Evolutionary conservation across 345 rosid species (phyloP).

Genomic region (Isatis tinctoria): DNA sequence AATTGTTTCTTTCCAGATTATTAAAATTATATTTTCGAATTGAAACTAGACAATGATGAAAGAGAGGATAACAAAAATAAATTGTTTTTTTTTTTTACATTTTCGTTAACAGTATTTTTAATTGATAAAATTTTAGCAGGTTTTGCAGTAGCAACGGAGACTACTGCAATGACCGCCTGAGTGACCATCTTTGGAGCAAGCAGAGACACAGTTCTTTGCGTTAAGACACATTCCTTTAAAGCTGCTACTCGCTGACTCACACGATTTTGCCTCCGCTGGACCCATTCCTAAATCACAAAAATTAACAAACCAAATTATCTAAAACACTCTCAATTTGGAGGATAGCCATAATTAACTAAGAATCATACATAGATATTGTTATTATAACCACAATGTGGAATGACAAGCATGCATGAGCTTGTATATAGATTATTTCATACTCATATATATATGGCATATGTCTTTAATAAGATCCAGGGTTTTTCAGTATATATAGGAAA

Average conservation of each 20-base stretch:
- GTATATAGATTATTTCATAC: neutral
- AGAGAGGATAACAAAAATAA: neutral
- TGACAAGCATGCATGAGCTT: neutral
- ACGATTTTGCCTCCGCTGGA: slow-evolving; percentile 19
- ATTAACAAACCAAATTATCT: neutral
- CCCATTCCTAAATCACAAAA: slow-evolving; percentile 7
- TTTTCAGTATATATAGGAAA: neutral
- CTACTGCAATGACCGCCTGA: slow-evolving; percentile 18
- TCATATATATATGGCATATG: neutral
- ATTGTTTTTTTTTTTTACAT: neutral
- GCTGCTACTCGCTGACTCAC: slow-evolving; percentile 8
- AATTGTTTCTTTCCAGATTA: neutral
- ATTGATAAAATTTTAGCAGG: neutral
- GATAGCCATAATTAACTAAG: neutral
- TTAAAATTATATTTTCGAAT: neutral
- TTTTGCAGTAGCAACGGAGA: slow-evolving; percentile 25
- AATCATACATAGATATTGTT: neutral
- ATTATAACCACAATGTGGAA: neutral
- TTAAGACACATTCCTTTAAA: slow-evolving; percentile 26
- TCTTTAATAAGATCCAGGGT: neutral
- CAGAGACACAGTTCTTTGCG: slow-evolving; percentile 7
- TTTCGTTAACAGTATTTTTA: neutral
- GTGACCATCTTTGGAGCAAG: slow-evolving; percentile 13
- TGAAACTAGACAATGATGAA: neutral
- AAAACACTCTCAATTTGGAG: neutral